Conservation (phyloP, 2,329 filamentous ascomycete species). For the Ophidiomyces ophidiicola region DNA sequence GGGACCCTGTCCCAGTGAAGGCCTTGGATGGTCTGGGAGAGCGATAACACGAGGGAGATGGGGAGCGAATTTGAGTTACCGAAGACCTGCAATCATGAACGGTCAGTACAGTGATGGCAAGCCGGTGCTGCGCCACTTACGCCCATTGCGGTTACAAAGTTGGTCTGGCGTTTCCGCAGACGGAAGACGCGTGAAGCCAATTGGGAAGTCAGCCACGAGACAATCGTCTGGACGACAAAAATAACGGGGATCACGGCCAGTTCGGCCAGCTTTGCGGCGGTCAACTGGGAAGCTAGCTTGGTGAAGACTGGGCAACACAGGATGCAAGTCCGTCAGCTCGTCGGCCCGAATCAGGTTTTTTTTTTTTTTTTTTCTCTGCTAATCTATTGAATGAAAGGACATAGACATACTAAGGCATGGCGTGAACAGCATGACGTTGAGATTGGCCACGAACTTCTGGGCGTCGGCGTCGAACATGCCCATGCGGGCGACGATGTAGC, state of each 20-base stretch:
- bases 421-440: slow-evolving; percentile 93
- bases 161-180: slow-evolving; percentile 72
- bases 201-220: slow-evolving; percentile 69
- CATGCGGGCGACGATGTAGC: slow-evolving; percentile 78
- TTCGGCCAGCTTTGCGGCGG: slow-evolving; percentile 76
- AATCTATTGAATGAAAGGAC: background rate
- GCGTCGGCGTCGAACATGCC: slow-evolving; percentile 92
- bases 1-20: slow-evolving; percentile 88
- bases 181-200: slow-evolving; percentile 61
- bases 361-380: too few species aligned
- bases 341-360: background rate
- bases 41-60: slow-evolving; percentile 86
- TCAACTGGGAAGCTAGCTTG: slow-evolving; percentile 89
- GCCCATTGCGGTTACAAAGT: slow-evolving; percentile 95
- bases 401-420: slow-evolving; percentile 71
- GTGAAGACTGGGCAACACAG: slow-evolving; percentile 60
- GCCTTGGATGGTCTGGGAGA: slow-evolving; percentile 82
- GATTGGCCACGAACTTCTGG: slow-evolving; percentile 91
- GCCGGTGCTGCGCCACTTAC: slow-evolving; percentile 32
- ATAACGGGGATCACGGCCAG: slow-evolving; percentile 92
- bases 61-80: slow-evolving; percentile 97
- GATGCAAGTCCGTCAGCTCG: slow-evolving; percentile 11
- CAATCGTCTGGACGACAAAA: slow-evolving; percentile 72
- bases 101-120: background rate
- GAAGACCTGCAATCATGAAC: slow-evolving; percentile 50